Evolutionary conservation across 139 green algal genomes (phyloP), one percentile per base, ranked within the genome.

Genomic region (Picochlorum costavermella): DNA sequence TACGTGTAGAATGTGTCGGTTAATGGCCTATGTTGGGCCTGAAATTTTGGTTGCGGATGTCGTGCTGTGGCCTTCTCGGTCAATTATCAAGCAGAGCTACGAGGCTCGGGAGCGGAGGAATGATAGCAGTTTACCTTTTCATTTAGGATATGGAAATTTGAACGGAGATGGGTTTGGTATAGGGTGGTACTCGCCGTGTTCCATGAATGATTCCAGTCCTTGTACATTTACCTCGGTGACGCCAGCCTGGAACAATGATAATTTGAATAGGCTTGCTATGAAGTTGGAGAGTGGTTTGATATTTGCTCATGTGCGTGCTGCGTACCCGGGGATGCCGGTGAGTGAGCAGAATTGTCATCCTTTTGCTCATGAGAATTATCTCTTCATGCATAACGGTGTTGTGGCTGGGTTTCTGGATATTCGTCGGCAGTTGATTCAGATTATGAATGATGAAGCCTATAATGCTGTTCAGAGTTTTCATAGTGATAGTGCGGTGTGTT

Each of bases 381-480:
- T 97, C 61, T 97, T 84, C 79, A 97, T 96, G 92, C 92, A 98
- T 85, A 98, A 98, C 67, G 92, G 92, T 8, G 86, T 94, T 11
- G 76, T 98, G 13, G 92, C 78, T 2, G 84, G 85, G 2, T 97
- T 97, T 70, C 73, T 81, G 67, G 64, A 77, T 48, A 90, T 97
- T 37, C 75, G 84, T 6, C 75, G 91, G 14, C n/a, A 55, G 4
- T 73, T 97, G 59, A 74, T 97, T 57, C 62, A 63, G n/a, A 48
- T 55, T 26, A 77, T 98, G 37, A 81, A 71, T 11, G 89, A 96
- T 67, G 83, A 77, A n/a, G 88, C 89, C 1, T 98, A 96, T 78
- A 86, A 96, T 74, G 64, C 80, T 6, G 82, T 95, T 56, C 79
- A 85, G 61, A 87, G 70, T 31, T 97, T 98, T 77, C 87, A 97